These are phyloP conservation scores for Rhizoctonia solani DNA, from an alignment of 1,284 basidiomycete species.

Conservation along the genomic window DNA sequence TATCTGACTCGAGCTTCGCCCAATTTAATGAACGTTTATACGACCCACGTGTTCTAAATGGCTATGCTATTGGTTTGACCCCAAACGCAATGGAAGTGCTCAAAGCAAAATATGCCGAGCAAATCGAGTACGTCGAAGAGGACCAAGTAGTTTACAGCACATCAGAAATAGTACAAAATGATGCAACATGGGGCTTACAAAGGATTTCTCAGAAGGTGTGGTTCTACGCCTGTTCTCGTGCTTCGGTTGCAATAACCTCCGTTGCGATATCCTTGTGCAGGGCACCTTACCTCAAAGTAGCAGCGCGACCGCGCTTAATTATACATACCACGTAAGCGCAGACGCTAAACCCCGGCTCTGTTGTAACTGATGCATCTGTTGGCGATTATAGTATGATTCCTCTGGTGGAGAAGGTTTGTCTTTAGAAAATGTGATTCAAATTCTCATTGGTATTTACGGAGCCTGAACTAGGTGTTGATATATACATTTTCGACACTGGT, in stretches of 20 bases:
- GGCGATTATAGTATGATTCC: constrained; percentile 10
- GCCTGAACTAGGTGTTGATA: constrained; percentile 10
- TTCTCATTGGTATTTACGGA: constrained; percentile 6
- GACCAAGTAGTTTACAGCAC: neutral
- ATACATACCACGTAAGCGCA: constrained; percentile 2
- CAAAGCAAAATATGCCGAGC: neutral
- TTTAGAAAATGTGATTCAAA: constrained; percentile 15
- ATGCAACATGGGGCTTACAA: constrained; percentile 22
- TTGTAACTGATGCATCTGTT: too few species aligned
- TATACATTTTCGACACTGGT: constrained; percentile 16
- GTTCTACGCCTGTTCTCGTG: neutral
- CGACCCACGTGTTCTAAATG: constrained; percentile 2
- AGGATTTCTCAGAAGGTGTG: neutral
- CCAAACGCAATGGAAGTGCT: neutral
- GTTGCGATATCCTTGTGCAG: neutral
- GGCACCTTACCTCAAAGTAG: neutral
- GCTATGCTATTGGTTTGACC: neutral
- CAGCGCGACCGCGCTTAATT: neutral
- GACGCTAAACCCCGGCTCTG: neutral
- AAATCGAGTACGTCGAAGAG: constrained; percentile 12
- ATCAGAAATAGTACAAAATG: neutral
- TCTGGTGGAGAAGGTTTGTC: constrained; percentile 9
- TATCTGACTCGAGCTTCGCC: neutral
- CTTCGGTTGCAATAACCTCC: neutral
- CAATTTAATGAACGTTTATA: neutral